A percentile compares a stretch with the other conserved stretches of the same genome.
These are phyloP conservation scores for Gloeostereum incarnatum DNA, from an alignment of 768 basidiomycete species.

Conservation along the genomic window DNA sequence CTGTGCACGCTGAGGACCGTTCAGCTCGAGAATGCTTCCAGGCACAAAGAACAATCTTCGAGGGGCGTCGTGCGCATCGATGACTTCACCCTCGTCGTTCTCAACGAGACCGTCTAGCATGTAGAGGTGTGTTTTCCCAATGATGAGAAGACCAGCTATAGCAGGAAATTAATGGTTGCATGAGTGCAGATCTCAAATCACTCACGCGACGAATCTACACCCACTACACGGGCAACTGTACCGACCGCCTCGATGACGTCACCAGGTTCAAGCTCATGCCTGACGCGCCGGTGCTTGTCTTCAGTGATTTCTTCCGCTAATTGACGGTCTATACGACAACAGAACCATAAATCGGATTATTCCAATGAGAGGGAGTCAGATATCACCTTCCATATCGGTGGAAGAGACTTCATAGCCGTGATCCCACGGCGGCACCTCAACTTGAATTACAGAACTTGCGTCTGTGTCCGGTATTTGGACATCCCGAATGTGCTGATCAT, in stretches of 20 bases:
- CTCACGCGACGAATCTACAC: constrained; percentile 89
- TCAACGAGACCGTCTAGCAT: constrained; percentile 88
- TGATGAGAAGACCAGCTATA: constrained; percentile 78
- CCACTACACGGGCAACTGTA: constrained; percentile 82
- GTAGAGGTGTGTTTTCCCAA: constrained; percentile 79
- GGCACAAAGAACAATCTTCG: constrained; percentile 75
- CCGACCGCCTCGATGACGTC: constrained; percentile 83
- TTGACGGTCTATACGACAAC: constrained; percentile 31
- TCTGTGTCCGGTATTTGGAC: constrained; percentile 45
- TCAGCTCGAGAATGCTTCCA: constrained; percentile 73
- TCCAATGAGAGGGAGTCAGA: constrained; percentile 3
- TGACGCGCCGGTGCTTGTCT: constrained; percentile 81
- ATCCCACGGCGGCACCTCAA: constrained; percentile 67
- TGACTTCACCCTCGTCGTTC: constrained; percentile 78
- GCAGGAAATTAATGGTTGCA: neutral
- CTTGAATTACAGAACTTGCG: constrained; percentile 35
- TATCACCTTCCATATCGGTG: constrained; percentile 49
- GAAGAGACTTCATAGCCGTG: constrained; percentile 62
- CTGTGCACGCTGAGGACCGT: constrained; percentile 72
- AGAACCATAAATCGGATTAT: constrained; percentile 1
- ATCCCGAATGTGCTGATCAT: constrained; percentile 32
- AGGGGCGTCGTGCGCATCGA: constrained; percentile 82
- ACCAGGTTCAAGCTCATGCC: constrained; percentile 81
- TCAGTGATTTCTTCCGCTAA: constrained; percentile 74
- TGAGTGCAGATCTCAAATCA: constrained; percentile 8